Conservation (phyloP, 108 stramenopile species). For the Nitzschia sp. region DNA sequence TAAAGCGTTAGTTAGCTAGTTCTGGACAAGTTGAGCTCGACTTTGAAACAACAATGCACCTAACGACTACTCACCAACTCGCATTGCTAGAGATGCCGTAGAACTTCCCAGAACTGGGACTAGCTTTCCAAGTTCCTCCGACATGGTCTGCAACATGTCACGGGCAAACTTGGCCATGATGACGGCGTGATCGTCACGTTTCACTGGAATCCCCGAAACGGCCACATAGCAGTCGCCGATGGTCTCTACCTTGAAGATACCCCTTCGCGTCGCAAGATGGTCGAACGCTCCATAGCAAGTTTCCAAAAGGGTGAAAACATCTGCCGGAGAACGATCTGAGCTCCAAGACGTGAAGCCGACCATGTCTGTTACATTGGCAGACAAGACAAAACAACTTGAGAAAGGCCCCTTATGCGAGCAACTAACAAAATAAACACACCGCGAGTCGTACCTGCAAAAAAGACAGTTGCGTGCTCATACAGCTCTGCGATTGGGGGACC, state of each 20-base stretch:
- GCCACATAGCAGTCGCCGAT: constrained; percentile 15
- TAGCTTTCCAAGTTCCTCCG: constrained; percentile 13
- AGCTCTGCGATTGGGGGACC: constrained; percentile 16
- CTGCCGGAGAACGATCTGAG: background rate
- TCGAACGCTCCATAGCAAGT: constrained; percentile 44
- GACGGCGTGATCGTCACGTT: constrained; percentile 14
- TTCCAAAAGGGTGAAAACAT: constrained; percentile 17
- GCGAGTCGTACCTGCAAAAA: constrained; percentile 17
- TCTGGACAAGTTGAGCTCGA: background rate
- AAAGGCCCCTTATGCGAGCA: background rate
- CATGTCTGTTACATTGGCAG: too few species aligned
- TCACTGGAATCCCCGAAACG: constrained; percentile 4
- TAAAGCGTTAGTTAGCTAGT: background rate
- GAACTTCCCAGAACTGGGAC: constrained; percentile 24
- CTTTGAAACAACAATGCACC: background rate
- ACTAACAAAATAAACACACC: background rate
- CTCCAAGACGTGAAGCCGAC: constrained; percentile 16
- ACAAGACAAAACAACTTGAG: background rate
- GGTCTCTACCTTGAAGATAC: constrained; percentile 50
- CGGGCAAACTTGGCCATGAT: constrained; percentile 18
- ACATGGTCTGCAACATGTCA: constrained; percentile 20
- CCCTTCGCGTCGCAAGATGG: constrained; percentile 28
- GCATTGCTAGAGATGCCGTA: constrained; percentile 39
- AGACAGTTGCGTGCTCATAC: constrained; percentile 9
- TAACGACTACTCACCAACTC: constrained; percentile 7